These are phyloP conservation scores for Boletus subcaerulescens DNA, from an alignment of 768 basidiomycete species.

Conservation along the genomic window DNA sequence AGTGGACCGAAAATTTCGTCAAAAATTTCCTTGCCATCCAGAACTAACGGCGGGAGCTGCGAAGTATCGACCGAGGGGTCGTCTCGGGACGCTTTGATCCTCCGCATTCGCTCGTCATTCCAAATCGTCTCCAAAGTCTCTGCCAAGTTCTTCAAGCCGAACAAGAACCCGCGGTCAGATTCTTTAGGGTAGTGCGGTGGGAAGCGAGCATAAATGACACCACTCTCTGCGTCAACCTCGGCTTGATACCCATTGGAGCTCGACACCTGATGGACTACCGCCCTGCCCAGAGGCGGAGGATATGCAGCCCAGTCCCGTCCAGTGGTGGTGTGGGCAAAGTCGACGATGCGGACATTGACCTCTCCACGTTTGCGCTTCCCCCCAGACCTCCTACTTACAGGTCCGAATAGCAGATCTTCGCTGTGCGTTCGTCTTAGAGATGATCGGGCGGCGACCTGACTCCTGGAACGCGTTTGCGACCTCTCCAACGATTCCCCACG, in stretches of 20 bases:
- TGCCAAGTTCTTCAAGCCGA: constrained; percentile 81
- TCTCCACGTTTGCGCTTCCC: constrained; percentile 83
- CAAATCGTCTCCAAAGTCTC: constrained; percentile 79
- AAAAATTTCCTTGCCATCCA: constrained; percentile 79
- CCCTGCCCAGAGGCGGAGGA: constrained; percentile 44
- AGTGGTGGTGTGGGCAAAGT: constrained; percentile 98
- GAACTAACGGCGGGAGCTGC: constrained; percentile 61
- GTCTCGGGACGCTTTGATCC: constrained; percentile 62
- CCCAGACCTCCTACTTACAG: constrained; percentile 58
- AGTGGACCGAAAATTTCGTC: constrained; percentile 59
- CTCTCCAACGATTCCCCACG: constrained; percentile 79
- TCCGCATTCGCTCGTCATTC: constrained; percentile 75
- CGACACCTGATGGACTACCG: constrained; percentile 43
- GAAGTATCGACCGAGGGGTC: constrained; percentile 43
- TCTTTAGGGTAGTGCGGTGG: constrained; percentile 87
- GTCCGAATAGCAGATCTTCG: constrained; percentile 72
- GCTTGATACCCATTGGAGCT: constrained; percentile 77
- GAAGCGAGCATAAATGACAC: constrained; percentile 86
- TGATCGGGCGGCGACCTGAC: constrained; percentile 40
- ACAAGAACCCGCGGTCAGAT: constrained; percentile 92
- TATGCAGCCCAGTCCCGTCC: constrained; percentile 84
- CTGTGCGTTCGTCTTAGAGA: constrained; percentile 71
- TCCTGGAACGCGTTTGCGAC: constrained; percentile 39
- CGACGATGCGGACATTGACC: constrained; percentile 93
- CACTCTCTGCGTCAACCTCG: constrained; percentile 77